These are phyloP conservation scores for Manihot esculenta DNA, from an alignment of 441 rosid species.

Conservation along the genomic window DNA sequence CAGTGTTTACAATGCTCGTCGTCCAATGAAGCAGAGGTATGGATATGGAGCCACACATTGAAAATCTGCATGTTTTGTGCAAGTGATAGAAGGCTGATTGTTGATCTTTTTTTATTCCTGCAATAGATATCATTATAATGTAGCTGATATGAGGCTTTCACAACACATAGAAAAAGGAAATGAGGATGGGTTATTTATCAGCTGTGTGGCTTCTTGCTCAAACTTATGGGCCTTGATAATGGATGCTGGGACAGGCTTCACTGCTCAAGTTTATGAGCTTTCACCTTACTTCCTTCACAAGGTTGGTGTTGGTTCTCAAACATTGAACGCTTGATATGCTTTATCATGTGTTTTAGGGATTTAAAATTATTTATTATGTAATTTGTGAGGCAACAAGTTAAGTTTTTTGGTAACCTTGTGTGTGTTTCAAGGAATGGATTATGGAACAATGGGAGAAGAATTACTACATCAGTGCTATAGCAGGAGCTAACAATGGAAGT, in stretches of 20 bases:
- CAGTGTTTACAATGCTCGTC: conserved; percentile 84
- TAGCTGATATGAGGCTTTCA: conserved; percentile 65
- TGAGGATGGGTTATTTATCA: conserved; percentile 84
- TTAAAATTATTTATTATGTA: conserved; percentile 16
- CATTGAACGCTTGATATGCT: background rate
- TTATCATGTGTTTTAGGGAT: conserved; percentile 1
- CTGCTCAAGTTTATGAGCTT: conserved; percentile 75
- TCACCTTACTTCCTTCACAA: conserved; percentile 76
- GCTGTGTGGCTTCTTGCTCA: conserved; percentile 79
- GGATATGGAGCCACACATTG: conserved; percentile 13
- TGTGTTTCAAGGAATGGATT: conserved; percentile 75
- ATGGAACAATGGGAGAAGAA: conserved; percentile 97
- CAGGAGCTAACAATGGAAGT: conserved; percentile 78
- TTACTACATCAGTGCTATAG: conserved; percentile 83
- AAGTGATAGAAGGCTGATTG: conserved; percentile 13
- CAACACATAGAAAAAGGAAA: conserved; percentile 88
- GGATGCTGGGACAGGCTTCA: conserved; percentile 93
- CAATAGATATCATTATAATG: conserved; percentile 91
- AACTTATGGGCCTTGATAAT: conserved; percentile 92
- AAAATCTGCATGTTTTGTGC: conserved; percentile 14
- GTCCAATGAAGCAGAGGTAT: conserved; percentile 95
- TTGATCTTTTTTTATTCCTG: too few species aligned
- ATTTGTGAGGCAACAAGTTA: conserved; percentile 5
- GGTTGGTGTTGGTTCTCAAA: conserved; percentile 43
- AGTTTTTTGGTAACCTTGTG: background rate